phyloP scores from a whole-genome alignment of 169 alveolate genomes.

The Plasmodium malariae region DNA sequence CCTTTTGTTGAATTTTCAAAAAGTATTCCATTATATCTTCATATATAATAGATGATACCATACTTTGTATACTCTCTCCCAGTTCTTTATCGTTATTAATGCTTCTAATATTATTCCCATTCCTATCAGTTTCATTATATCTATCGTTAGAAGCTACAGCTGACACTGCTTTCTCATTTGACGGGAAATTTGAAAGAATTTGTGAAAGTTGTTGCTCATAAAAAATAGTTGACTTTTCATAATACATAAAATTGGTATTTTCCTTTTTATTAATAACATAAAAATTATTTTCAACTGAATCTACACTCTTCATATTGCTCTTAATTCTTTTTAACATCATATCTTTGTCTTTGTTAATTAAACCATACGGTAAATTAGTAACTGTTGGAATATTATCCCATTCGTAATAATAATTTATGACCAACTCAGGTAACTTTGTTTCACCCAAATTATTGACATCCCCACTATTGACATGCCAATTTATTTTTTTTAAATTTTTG shows the following conservation, averaged over 20 bases:
- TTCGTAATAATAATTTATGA: conserved; percentile 57
- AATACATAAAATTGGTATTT: neutral
- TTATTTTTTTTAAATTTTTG: conserved; percentile 26
- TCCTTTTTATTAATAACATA: neutral
- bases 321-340: neutral
- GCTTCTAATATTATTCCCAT: too few relatives aligned
- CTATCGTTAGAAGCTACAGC: neutral
- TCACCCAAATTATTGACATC: conserved; percentile 8
- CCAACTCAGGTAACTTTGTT: conserved; percentile 16
- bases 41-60: conserved; percentile 10
- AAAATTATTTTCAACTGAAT: neutral
- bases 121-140: neutral
- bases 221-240: neutral
- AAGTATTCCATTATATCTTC: conserved; percentile 50
- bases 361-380: conserved; percentile 67
- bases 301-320: neutral
- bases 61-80: too few relatives aligned
- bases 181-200: too few relatives aligned
- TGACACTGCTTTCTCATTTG: too few relatives aligned
- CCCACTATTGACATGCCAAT: neutral
- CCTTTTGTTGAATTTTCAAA: neutral
- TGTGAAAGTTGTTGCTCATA: neutral
- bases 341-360: conserved; percentile 53
- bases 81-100: too few relatives aligned
- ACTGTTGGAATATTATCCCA: conserved; percentile 50